Evolutionary conservation across 2,329 filamentous ascomycete genomes (phyloP), one percentile per base, ranked within the genome.

Genomic region (Cercospora nicotianae): DNA sequence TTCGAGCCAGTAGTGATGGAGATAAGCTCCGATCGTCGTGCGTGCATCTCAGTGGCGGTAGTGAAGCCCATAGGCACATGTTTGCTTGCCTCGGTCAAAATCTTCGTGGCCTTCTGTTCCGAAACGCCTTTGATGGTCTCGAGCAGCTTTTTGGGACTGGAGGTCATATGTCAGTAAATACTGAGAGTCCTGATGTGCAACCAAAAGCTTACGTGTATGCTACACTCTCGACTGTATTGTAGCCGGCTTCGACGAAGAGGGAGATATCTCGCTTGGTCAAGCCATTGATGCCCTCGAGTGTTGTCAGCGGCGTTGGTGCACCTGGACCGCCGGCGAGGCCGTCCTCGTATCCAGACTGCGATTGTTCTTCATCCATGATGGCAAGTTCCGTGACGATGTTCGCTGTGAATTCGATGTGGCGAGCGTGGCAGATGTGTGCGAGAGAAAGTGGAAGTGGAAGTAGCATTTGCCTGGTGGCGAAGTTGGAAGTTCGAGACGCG

Each of bases 51-150:
- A 0, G 95, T 99, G 3, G 95, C 95, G 0, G 95, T 99, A 1
- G 96, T 99, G 79, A 99, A 99, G 51, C 95, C 95, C 94, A 99
- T 97, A 0, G 95, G 95, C 0, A 99, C 95, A 62, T 98, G 87
- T 80, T 97, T 99, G 1, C 93, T 94, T 30, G 94, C 94, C 85
- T 98, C 95, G 13, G 88, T 89, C 30, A 99, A 84, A 48, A 99
- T 89, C 78, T 98, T 98, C 36, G 88, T 89, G 2, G 96, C 95
- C 79, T 99, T 99, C 77, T 96, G 91, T 81, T 98, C 94, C 1
- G 95, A 99, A 36, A 99, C 97, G 66, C 95, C 95, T 80, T 98
- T 99, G 81, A 99, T 94, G 79, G 96, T 93, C 80, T 99, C 94
- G 18, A 99, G 83, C 66, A 90, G 84, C 76, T 94, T 88, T 74